Base-by-base conservation (phyloP, 495 filamentous ascomycete genomes). In the Tuber umbilicatum region DNA sequence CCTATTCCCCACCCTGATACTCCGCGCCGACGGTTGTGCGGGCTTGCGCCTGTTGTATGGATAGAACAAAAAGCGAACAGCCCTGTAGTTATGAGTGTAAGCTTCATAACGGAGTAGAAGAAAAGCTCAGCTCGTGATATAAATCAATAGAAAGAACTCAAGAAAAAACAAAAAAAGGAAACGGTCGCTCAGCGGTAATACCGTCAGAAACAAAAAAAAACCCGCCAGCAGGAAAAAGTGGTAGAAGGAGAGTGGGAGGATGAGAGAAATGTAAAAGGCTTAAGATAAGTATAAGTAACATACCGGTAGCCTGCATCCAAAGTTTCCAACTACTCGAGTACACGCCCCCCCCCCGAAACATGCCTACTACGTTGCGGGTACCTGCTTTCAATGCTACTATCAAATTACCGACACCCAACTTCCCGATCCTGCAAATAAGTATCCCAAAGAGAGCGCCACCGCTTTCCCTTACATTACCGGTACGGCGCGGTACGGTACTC, bases 1-100 rank as follows among this genome's bases (percentile, higher is more conserved):
- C 77, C 77, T 31, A 74, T 68, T 21, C 71, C 71, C 77, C 73
- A 74, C 35, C 76, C 77, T 19, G 55, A 73, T 43, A 70, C 17
- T 10, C 73, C 71, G 10, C 73, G 73, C 12, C 6, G 27, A 5
- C 55, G 55, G 14, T 64, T 64, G 55, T 31, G 27, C 27, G 55
- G 55, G 55, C 55, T 64, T 19, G 55, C 27, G 31, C 55, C 16
- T 31, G 55, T 5, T 6, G 27, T 64, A 17, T 17, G 14, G 27
- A 35, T 31, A 6, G 27, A 31, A 35, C 14, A 55, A 12, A 9
- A 31, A 12, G 55, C 27, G 27, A 64, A 31, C 2, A 64, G 27
- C 14, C 55, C 27, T 6, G 50, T 3, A 27, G n/a, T 27, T 60
- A 60, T 60, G n/a, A 23, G 50, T 37, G 21, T 31, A 27, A 72